Percentiles rank a stretch among this genome's conserved stretches.
phyloP scores from a whole-genome alignment of 805 yeast genomes.

The Candida anglica region DNA sequence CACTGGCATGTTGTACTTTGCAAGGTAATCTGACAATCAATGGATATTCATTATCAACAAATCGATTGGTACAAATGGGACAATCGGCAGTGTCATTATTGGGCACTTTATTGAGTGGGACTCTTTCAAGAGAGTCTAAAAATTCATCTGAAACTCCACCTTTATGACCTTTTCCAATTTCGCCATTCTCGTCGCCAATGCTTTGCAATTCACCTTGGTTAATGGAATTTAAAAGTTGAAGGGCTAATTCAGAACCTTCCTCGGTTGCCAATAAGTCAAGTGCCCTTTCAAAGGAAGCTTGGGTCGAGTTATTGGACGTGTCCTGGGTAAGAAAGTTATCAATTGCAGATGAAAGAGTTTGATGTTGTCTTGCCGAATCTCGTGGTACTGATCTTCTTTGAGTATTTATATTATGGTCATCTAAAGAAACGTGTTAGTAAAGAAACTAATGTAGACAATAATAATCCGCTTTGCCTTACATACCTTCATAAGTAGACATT shows the following conservation, averaged over 20 bases:
- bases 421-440: too few relatives aligned
- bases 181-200: too few relatives aligned
- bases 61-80: slow-evolving; percentile 79
- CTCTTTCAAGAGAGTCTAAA: slow-evolving; percentile 74
- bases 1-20: slow-evolving; percentile 25
- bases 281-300: slow-evolving; percentile 28
- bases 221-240: slow-evolving; percentile 21
- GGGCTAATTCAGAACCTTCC: slow-evolving; percentile 26
- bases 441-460: too few relatives aligned
- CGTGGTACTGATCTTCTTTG: slow-evolving; percentile 4
- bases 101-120: slow-evolving; percentile 32
- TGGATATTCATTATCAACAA: slow-evolving; percentile 70
- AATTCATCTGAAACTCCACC: slow-evolving; percentile 66
- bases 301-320: slow-evolving; percentile 5
- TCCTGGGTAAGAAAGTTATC: slow-evolving; percentile 25
- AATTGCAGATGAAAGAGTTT: slow-evolving; percentile 29
- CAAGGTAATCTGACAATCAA: slow-evolving; percentile 76
- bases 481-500: slow-evolving; percentile 46
- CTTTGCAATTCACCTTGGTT: too few relatives aligned
- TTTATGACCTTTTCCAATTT: slow-evolving; percentile 1
- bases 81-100: slow-evolving; percentile 59
- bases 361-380: slow-evolving; percentile 26
- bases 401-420: too few relatives aligned
- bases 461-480: too few relatives aligned
- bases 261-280: slow-evolving; percentile 24